Conservation (phyloP, 352 stramenopile species). For the Plasmopara halstedii region DNA sequence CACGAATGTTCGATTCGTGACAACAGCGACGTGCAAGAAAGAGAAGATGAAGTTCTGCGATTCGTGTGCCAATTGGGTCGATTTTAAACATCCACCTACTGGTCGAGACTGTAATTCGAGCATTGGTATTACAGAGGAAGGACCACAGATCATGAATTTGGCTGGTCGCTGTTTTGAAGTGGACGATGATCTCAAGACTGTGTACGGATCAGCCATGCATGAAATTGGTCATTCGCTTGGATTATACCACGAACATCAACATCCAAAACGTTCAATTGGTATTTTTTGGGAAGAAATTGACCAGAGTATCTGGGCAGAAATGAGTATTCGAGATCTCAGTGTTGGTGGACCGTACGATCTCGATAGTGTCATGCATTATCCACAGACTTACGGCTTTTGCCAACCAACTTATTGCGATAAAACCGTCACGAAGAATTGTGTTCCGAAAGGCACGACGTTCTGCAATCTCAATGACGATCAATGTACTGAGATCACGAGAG, state of each 20-base stretch:
- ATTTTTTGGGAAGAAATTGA: constrained; percentile 73
- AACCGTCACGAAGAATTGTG: constrained; percentile 38
- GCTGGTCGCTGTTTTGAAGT: constrained; percentile 70
- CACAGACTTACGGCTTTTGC: constrained; percentile 68
- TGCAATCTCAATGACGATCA: constrained; percentile 65
- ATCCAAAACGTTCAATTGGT: constrained; percentile 53
- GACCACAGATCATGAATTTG: constrained; percentile 63
- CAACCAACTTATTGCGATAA: constrained; percentile 44
- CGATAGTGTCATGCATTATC: constrained; percentile 78
- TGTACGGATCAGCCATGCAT: constrained; percentile 73
- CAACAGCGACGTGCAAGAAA: constrained; percentile 35
- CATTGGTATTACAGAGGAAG: constrained; percentile 59
- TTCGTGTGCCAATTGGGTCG: constrained; percentile 59
- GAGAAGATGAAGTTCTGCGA: constrained; percentile 49
- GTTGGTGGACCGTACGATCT: constrained; percentile 63
- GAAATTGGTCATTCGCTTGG: constrained; percentile 73
- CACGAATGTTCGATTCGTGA: constrained; percentile 73
- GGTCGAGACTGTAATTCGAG: constrained; percentile 74
- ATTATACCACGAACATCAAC: constrained; percentile 80
- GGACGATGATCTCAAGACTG: constrained; percentile 62
- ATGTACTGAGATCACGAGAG: constrained; percentile 51
- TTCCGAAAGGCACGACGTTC: constrained; percentile 44
- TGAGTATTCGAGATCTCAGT: constrained; percentile 58
- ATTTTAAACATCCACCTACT: constrained; percentile 66
- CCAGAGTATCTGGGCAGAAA: constrained; percentile 64